These are phyloP conservation scores for Russula virescens DNA, from an alignment of 768 basidiomycete genomes.

Conservation along the genomic window DNA sequence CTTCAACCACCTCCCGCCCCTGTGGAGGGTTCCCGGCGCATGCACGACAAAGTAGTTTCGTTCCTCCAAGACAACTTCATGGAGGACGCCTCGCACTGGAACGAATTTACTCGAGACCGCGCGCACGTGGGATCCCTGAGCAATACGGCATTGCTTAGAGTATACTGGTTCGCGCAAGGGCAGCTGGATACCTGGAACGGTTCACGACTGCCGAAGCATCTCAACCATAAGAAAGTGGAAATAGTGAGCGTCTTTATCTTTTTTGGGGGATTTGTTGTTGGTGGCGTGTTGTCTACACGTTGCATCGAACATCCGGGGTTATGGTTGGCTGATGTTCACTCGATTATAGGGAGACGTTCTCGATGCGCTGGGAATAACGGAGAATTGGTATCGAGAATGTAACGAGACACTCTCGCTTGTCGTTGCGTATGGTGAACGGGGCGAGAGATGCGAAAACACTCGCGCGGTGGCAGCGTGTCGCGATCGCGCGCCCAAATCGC, in stretches of 20 bases:
- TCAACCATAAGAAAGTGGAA: conserved; percentile 8
- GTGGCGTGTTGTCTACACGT: not conserved
- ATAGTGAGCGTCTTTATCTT: not conserved
- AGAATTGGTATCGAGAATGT: conserved; percentile 19
- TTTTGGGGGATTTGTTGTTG: not conserved
- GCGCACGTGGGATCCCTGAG: conserved; percentile 4
- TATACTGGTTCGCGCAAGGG: conserved; percentile 18
- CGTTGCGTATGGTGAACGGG: conserved; percentile 15
- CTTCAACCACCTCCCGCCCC: conserved; percentile 4
- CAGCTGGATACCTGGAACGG: conserved; percentile 12
- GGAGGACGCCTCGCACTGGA: conserved; percentile 6
- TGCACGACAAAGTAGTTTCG: conserved; percentile 6
- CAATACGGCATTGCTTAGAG: conserved; percentile 13
- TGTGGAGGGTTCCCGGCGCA: not conserved
- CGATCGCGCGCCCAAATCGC: conserved; percentile 16
- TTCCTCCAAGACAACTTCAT: conserved; percentile 7
- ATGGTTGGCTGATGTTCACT: too few relatives aligned
- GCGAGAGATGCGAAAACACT: conserved; percentile 10
- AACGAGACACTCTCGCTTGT: conserved; percentile 17
- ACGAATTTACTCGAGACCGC: conserved; percentile 10
- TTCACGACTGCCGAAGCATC: conserved; percentile 2
- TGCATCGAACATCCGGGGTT: too few relatives aligned
- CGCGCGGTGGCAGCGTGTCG: conserved; percentile 11
- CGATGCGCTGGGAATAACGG: conserved; percentile 9
- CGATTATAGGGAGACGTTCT: conserved; percentile 11